Percentiles rank a stretch among this genome's conserved stretches.
Evolutionary conservation across 148 eudicot species (phyloP).

Genomic region (Camellia granthamiana): DNA sequence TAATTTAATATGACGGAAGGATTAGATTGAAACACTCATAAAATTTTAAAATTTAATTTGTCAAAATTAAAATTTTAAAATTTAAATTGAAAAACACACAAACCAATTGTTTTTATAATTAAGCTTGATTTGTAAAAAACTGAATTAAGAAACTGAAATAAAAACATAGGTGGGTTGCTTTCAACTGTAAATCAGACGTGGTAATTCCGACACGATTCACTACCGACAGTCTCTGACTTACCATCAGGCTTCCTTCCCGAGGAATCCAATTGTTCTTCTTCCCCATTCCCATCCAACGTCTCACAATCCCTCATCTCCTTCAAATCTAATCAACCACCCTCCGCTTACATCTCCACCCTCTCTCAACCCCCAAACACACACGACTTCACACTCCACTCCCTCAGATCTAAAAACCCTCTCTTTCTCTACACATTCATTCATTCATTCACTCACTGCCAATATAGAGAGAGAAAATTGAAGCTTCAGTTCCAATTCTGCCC

Average conservation of each 20-base stretch:
- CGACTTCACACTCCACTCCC: background rate
- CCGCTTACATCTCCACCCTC: conserved; percentile 18
- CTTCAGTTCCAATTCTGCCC: conserved; percentile 20
- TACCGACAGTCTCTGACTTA: conserved; percentile 10
- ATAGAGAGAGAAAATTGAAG: conserved; percentile 15
- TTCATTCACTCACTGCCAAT: background rate
- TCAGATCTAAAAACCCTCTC: conserved; percentile 12
- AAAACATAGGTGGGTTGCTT: too few species aligned
- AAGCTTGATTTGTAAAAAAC: too few species aligned
- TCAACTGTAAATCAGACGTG: too few species aligned
- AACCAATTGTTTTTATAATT: too few species aligned
- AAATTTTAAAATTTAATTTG: too few species aligned
- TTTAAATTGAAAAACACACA: too few species aligned
- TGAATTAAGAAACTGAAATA: too few species aligned
- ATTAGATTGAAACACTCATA: too few species aligned
- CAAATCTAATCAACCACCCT: conserved; percentile 22
- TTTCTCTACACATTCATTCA: background rate
- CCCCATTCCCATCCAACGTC: conserved; percentile 9
- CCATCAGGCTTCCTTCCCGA: background rate
- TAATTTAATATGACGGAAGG: too few species aligned
- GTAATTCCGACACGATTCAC: background rate
- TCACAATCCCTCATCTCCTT: background rate
- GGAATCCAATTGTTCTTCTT: background rate
- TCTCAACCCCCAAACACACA: background rate
- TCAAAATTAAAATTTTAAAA: too few species aligned